These are phyloP conservation scores for Magnolia changhungtana DNA, from an alignment of 164 flowering plant species.

Conservation along the genomic window DNA sequence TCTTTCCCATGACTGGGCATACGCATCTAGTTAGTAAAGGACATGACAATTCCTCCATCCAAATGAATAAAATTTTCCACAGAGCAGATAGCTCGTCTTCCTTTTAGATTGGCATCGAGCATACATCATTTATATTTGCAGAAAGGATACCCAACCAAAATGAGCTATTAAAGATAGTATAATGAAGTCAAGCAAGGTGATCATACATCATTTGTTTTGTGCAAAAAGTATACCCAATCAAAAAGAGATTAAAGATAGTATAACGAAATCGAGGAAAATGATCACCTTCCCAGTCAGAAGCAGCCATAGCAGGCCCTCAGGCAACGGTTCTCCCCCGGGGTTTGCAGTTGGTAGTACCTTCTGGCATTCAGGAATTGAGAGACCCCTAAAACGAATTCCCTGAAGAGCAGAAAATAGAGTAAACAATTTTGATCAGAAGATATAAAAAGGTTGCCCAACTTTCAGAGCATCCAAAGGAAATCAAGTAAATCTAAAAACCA, in stretches of 20 bases:
- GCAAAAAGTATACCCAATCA: not conserved
- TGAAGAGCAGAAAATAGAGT: slow-evolving; percentile 22
- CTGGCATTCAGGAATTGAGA: slow-evolving; percentile 96
- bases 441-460: not conserved
- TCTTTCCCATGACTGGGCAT: not conserved
- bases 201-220: not conserved
- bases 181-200: not conserved
- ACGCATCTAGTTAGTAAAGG: not conserved
- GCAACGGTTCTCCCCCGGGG: slow-evolving; percentile 88
- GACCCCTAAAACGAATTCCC: slow-evolving; percentile 94
- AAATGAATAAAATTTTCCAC: not conserved
- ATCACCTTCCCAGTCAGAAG: slow-evolving; percentile 87
- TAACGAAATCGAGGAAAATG: not conserved
- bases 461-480: not conserved
- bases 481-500: not conserved
- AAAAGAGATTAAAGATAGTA: not conserved
- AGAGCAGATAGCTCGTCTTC: not conserved
- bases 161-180: not conserved
- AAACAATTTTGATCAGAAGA: not conserved
- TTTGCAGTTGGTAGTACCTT: slow-evolving; percentile 74
- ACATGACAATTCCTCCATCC: not conserved
- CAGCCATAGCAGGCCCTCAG: slow-evolving; percentile 95
- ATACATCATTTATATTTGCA: not conserved
- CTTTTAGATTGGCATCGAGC: not conserved
- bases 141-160: not conserved